Evolutionary conservation across 225 moss, liverwort and hornwort genomes (phyloP), one percentile per base, ranked within the genome.

Genomic region (Bryum argenteum): DNA sequence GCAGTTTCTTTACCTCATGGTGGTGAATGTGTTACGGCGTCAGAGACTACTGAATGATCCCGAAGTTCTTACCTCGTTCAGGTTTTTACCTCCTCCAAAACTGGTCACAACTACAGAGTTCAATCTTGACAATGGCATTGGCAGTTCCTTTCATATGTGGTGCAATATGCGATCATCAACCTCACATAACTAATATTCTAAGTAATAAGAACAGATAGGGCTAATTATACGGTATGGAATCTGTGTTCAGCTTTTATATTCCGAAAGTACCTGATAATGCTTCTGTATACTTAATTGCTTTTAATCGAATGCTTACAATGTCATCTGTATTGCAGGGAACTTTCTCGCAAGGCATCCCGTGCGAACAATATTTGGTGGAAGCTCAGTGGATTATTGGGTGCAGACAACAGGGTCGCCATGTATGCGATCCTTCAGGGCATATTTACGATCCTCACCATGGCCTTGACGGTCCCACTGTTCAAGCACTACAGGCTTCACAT

Each of bases 281-380:
- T 53, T 56, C 58, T 42, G 61, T 58, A 43, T 42, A 71, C 15
- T 57, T 59, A 0, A 21, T 63, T 63, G 56, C 22, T 40, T 22
- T 61, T 23, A 10, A 67, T 39, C 26, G 54, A 21, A 79, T 22
- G 23, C 3, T 3, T 61, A 17, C 40, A 28, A 38, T 41, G 17
- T 61, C n/a, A 9, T 66, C 65, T 51, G 76, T 50, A 24, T 21
- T 76, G 65, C 80, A 98, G 94, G 76, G 94, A 98, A 75, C 85
- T 98, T 50, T 92, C 94, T 71, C 90, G 98, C 18, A 98, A 98
- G 73, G 98, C 98, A 54, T 89, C 89, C 17, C 90, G 92, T 57
- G 94, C 98, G 22, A 94, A 98, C 82, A 98, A 98, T 51, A 74
- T 98, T 53, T 98, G 98, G 98, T 98, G 98, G 98, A 89, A 87